Conservation (phyloP, 129 eudicot genomes). For the Chrysanthemum lavandulifolium region DNA sequence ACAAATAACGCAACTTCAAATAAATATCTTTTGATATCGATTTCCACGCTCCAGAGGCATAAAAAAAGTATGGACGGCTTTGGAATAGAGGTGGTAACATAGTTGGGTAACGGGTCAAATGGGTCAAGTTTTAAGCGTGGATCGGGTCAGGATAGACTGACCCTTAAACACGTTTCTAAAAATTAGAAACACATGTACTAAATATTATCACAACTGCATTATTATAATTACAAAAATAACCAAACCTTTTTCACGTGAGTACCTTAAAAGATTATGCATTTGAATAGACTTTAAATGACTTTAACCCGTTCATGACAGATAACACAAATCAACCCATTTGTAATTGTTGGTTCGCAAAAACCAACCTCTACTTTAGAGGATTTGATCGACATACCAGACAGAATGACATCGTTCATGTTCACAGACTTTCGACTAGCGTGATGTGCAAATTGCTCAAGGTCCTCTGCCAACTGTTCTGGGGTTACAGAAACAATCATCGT, state of each 20-base stretch:
- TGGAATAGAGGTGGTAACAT: background rate
- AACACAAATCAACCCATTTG: background rate
- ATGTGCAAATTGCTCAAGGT: constrained; percentile 82
- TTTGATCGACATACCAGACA: constrained; percentile 53
- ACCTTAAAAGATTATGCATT: background rate
- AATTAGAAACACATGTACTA: background rate
- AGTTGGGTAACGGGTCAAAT: background rate
- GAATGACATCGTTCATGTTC: constrained; percentile 83
- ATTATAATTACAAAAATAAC: background rate
- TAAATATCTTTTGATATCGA: background rate
- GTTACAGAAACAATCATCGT: background rate
- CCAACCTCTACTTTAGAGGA: background rate
- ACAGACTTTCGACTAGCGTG: constrained; percentile 86
- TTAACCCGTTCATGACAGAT: background rate
- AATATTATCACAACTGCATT: background rate
- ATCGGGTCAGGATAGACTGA: background rate
- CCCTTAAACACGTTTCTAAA: background rate
- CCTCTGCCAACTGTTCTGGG: constrained; percentile 86
- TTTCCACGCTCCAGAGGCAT: background rate
- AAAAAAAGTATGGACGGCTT: background rate
- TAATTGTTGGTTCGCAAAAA: background rate
- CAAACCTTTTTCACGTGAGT: background rate
- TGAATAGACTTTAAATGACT: background rate
- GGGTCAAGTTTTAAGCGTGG: background rate
- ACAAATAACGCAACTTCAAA: constrained; percentile 18